Evolutionary conservation across 768 basidiomycete species (phyloP), one percentile per base, ranked within the genome.

Genomic region (Favolaschia claudopus): DNA sequence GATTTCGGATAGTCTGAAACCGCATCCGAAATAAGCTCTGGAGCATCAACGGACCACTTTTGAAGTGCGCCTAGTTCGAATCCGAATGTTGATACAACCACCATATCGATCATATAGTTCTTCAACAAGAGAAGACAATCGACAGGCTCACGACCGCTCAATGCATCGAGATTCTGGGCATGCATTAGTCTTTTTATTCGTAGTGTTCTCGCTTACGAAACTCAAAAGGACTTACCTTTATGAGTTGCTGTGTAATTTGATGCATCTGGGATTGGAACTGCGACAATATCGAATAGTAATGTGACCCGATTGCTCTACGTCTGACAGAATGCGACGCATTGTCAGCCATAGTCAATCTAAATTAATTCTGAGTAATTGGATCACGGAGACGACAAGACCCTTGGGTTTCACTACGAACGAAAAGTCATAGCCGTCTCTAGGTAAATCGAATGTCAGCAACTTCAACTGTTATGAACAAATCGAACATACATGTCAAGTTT

Each of bases 321-420:
- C 89, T 86, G 45, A 82, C 78, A 38, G 83, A 78, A 72, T 93
- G 91, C 47, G 79, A 77, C 55, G 84, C 76, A 62, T 92, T 89
- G 66, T 89, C 87, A 52, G 92, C 80, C 39, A 89, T 89, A 50
- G 89, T 92, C 89, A 92, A 89, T 49, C 90, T 92, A 64, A 8
- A 19, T 8, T 19, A 31, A n/a, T 31, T 3, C 27, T 40, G n/a
- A n/a, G n/a, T n/a, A n/a, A 33, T 34, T 27, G 7, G 25, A 28
- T 54, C 31, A 56, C 65, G 76, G 46, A 74, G n/a, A n/a, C n/a
- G n/a, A n/a, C n/a, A n/a, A n/a, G n/a, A n/a, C n/a, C n/a, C n/a
- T n/a, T n/a, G n/a, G n/a, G n/a, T n/a, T n/a, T 70, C 50, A 66
- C 55, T 31, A 55, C 52, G 19, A 59, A 27, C 17, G 25, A 22